Evolutionary conservation across 169 alveolate species (phyloP), one percentile per base, ranked within the genome.

Genomic region (Cystoisospora suis): DNA sequence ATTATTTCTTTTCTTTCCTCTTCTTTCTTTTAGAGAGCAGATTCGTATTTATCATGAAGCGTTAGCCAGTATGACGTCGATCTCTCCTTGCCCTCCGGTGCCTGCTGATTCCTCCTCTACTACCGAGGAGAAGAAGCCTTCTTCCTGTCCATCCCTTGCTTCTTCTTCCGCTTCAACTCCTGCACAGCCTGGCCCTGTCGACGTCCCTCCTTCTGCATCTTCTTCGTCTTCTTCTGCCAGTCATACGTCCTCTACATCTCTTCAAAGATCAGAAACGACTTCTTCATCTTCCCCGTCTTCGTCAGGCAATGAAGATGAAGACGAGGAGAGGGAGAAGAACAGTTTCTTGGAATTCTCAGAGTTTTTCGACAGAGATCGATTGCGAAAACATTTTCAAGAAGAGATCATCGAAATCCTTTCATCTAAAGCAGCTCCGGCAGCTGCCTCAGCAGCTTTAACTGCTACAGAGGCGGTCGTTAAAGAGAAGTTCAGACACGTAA

Each of bases 401-500:
- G 77, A 65, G 77, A 12, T 65, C 6, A 1, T 72, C 0, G 83
- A 72, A 20, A 5, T 38, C 1, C 58, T 72, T 5, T 72, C 58
- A n/a, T 0, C n/a, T 5, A 38, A 34, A 15, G 83, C 83, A 6
- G 83, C 83, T 72, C 15, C 49, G 1, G 83, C 83, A 0, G 83
- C 83, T 2, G 83, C 83, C 15, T 1, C 53, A 0, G 83, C 83
- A 12, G 83, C 83, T 38, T 29, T 40, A n/a, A 72, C 83, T 27
- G 83, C 83, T 4, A 40, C 83, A 38, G 53, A 72, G 83, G 83
- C 83, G 6, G 56, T 56, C 15, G n/a, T n/a, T n/a, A n/a, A n/a
- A n/a, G n/a, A n/a, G n/a, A n/a, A n/a, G n/a, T n/a, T n/a, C n/a
- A n/a, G n/a, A n/a, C n/a, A n/a, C n/a, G n/a, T n/a, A n/a, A n/a